Base-by-base conservation (phyloP, 2,329 filamentous ascomycete genomes). In the Botryotinia globosa region DNA sequence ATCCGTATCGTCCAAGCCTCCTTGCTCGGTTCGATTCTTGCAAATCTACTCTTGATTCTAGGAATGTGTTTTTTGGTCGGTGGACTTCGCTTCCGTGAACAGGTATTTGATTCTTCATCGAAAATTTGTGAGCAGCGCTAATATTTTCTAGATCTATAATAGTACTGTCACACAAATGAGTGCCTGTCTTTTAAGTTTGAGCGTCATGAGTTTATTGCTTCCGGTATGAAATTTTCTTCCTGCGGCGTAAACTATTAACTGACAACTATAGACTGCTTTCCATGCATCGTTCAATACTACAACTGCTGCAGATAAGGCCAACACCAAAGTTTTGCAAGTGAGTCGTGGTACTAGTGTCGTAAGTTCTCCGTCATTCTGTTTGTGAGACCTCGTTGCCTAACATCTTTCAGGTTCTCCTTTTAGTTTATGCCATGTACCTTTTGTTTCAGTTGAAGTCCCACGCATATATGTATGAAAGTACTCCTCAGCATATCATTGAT, bases 151-250 rank as follows among this genome's bases (percentile, higher is more conserved):
- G 88, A 91, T 98, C 75, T 98, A 97, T 84, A 98, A 97, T 83
- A 96, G 90, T 83, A 97, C 93, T 34, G 93, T 97, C 73, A 97
- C 94, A 0, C 94, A 98, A 81, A 97, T 97, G 93, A 97, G 94
- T 81, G 94, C 94, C 69, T 97, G 94, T 83, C 86, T 98, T 77
- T 88, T 98, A 77, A 97, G 93, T 85, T 83, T 97, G 82, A 94
- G 92, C 80, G 94, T 97, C 74, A 94, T 93, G 83, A 97, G 94
- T 84, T 85, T 97, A 34, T 87, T 97, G 39, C 83, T 98, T 20
- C 94, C 94, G 1, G 91, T 92, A 83, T 77, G 88, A 82, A 22
- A 7, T 54, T 14, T 16, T n/a, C 37, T 37, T 42, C 45, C 9
- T 10, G 25, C 29, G 12, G 34, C 25, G 14, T 32, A 25, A 8